Percentiles rank a stretch among this genome's conserved stretches.
phyloP scores from a whole-genome alignment of 179 eudicot species.

The Beta macrorhiza region DNA sequence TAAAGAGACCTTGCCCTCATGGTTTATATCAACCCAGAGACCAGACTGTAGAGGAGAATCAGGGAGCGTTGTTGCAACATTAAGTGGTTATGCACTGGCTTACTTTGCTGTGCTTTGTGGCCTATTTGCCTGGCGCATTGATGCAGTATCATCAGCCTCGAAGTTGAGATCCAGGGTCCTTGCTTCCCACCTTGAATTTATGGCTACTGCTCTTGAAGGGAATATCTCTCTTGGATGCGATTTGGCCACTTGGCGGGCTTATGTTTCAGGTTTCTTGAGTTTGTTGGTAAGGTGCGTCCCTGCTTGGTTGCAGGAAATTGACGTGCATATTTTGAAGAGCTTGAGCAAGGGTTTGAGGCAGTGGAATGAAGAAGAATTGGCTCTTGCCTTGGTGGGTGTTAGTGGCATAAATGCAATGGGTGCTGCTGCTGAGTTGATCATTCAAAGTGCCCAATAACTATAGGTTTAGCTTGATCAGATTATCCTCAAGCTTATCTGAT shows the following conservation, averaged over 20 bases:
- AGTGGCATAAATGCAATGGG: conserved; percentile 71
- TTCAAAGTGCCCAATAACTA: conserved; percentile 35
- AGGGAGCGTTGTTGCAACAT: conserved; percentile 48
- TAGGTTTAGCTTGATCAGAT: not conserved
- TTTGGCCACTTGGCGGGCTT: conserved; percentile 80
- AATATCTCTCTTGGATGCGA: conserved; percentile 90
- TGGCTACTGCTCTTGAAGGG: conserved; percentile 80
- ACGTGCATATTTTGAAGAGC: conserved; percentile 60
- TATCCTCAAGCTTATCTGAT: not conserved
- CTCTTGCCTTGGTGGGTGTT: conserved; percentile 59
- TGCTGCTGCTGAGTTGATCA: conserved; percentile 70
- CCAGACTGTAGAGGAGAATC: conserved; percentile 32
- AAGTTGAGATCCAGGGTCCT: conserved; percentile 56
- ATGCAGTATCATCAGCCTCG: conserved; percentile 43
- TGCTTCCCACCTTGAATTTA: conserved; percentile 64
- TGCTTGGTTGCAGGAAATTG: conserved; percentile 68
- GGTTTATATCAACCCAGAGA: conserved; percentile 77
- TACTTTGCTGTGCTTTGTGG: conserved; percentile 74
- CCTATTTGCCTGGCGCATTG: conserved; percentile 78
- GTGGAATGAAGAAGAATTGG: conserved; percentile 83
- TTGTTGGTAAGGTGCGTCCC: conserved; percentile 74
- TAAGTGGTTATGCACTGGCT: conserved; percentile 80
- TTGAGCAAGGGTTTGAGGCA: conserved; percentile 73
- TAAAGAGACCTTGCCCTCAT: conserved; percentile 78
- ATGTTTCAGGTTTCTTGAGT: conserved; percentile 72